Conservation (phyloP, 1,139 yeast genomes). For the Saccharomyces hybrid region DNA sequence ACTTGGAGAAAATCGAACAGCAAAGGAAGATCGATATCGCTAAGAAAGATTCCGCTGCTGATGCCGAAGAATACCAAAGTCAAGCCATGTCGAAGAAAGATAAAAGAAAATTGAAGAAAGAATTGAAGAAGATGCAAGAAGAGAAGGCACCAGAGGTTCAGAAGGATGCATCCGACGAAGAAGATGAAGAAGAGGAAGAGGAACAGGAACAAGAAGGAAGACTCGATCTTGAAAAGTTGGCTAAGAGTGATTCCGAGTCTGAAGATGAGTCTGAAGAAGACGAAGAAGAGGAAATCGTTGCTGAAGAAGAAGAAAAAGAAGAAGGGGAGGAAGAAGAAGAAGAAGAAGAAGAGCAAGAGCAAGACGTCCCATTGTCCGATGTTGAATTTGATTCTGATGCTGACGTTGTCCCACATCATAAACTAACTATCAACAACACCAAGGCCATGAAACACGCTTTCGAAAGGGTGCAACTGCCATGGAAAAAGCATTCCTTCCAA, state of each 20-base stretch:
- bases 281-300: slow-evolving; percentile 41
- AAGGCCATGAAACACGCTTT: slow-evolving; percentile 64
- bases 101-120: slow-evolving; percentile 54
- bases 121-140: slow-evolving; percentile 29
- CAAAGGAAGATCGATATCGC: slow-evolving; percentile 8
- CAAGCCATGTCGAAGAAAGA: slow-evolving; percentile 52
- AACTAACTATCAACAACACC: slow-evolving; percentile 67
- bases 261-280: slow-evolving; percentile 39
- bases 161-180: slow-evolving; percentile 22
- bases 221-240: slow-evolving; percentile 47
- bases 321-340: slow-evolving; percentile 36
- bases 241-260: slow-evolving; percentile 44
- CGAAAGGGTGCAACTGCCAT: slow-evolving; percentile 62
- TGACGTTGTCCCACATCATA: slow-evolving; percentile 82
- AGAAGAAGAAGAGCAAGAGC: slow-evolving; percentile 44
- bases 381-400: slow-evolving; percentile 81
- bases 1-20: slow-evolving; percentile 14
- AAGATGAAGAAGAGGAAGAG: slow-evolving; percentile 31
- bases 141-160: slow-evolving; percentile 27
- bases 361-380: slow-evolving; percentile 68
- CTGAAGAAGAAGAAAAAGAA: slow-evolving; percentile 36
- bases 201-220: slow-evolving; percentile 15
- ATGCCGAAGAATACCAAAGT: slow-evolving; percentile 40
- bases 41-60: slow-evolving; percentile 11
- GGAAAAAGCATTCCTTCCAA: slow-evolving; percentile 64